Evolutionary conservation across 805 yeast genomes (phyloP), one percentile per base, ranked within the genome.

Genomic region (Wickerhamomyces alni): DNA sequence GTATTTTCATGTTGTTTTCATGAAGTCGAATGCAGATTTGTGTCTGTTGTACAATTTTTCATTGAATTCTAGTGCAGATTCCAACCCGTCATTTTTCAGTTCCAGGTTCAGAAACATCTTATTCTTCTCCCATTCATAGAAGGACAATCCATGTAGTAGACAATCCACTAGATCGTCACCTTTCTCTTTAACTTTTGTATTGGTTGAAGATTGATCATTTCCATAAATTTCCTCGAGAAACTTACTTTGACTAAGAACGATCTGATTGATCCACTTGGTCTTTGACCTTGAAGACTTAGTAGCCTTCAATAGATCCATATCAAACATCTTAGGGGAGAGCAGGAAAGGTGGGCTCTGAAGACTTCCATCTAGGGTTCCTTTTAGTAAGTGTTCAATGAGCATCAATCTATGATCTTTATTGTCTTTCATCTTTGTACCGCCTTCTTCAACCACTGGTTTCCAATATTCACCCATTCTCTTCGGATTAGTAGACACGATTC

Each of bases 121-220:
- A 25, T 55, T 53, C 4, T 43, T 51, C 36, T 55, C 52, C 58
- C 57, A 54, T 18, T 54, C 48, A 15, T 44, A 27, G 51, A 52
- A 54, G 1, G 58, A 35, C 2, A 54, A 11, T 2, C 45, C 53
- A 38, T 53, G 58, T 1, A 55, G 30, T 10, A 54, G 22, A 1
- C 54, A 49, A 33, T 55, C 60, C 9, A 40, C 51, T 5, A 52
- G 34, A 36, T 55, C 60, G 29, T 55, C 60, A 22, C 52, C 54
- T 36, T 55, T 55, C 2, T 38, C 42, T n/a, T 39, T 36, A 2
- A 31, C 34, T 17, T 21, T 18, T 12, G 13, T 5, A 16, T 26
- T n/a, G 13, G 30, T 11, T n/a, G n/a, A n/a, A 15, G 8, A 34
- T 21, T 19, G 22, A 16, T 19, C 39, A 21, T 28, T 17, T 13